Evolutionary conservation across 1,284 basidiomycete species (phyloP).

Genomic region (Ceratobasidium sp.): DNA sequence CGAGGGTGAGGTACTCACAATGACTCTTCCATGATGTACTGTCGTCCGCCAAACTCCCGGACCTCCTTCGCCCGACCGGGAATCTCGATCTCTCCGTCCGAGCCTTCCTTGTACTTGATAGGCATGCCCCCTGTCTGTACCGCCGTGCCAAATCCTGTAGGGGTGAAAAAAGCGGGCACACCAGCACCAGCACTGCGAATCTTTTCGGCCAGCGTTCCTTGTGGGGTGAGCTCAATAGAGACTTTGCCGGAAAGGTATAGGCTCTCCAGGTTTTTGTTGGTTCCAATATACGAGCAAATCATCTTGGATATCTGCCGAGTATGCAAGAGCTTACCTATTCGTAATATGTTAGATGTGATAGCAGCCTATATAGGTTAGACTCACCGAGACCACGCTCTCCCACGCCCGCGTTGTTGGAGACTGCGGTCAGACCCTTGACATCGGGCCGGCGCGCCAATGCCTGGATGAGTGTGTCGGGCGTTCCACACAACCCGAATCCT

Average conservation of each 20-base stretch:
- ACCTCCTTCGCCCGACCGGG: constrained; percentile 82
- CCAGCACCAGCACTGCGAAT: constrained; percentile 92
- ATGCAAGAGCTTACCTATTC: constrained; percentile 78
- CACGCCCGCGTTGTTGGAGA: constrained; percentile 91
- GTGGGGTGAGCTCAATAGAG: constrained; percentile 87
- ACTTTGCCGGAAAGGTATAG: constrained; percentile 85
- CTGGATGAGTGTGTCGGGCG: constrained; percentile 81
- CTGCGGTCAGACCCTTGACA: constrained; percentile 77
- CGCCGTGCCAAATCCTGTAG: constrained; percentile 91
- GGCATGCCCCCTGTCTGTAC: constrained; percentile 80
- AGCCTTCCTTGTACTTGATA: constrained; percentile 69
- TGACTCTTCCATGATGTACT: constrained; percentile 88
- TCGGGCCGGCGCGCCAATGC: constrained; percentile 80
- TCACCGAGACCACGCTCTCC: constrained; percentile 81
- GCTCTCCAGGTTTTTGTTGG: constrained; percentile 58
- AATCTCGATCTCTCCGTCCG: constrained; percentile 69
- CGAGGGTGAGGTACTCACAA: constrained; percentile 70
- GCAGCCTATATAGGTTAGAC: constrained; percentile 50
- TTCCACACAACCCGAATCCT: constrained; percentile 73
- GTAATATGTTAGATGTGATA: too few species aligned
- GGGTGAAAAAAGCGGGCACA: constrained; percentile 96
- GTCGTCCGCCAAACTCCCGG: constrained; percentile 81
- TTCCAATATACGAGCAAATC: constrained; percentile 87
- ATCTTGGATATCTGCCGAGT: constrained; percentile 83
- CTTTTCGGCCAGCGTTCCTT: constrained; percentile 91